Conservation (phyloP, 441 rosid species). For the Eutrema salsugineum region DNA sequence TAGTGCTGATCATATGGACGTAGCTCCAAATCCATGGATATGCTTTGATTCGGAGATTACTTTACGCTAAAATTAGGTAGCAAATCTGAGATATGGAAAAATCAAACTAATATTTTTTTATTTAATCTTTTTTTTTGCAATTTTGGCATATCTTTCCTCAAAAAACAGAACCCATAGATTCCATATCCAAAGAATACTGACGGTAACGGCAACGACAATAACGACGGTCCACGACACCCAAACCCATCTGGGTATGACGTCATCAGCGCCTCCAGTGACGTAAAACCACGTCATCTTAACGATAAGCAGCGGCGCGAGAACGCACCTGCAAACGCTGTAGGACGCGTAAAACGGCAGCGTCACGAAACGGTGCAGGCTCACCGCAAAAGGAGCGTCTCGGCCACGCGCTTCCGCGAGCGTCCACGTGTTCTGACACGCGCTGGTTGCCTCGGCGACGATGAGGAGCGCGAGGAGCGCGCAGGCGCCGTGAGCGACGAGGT, state of each 20-base stretch:
- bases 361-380: conserved; percentile 41
- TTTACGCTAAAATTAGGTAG: background rate
- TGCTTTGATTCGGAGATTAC: conserved; percentile 20
- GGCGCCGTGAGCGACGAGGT: conserved; percentile 66
- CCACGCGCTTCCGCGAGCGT: conserved; percentile 58
- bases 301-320: conserved; percentile 61
- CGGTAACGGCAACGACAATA: conserved; percentile 51
- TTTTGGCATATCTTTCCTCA: conserved; percentile 39
- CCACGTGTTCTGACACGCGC: conserved; percentile 88
- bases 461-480: conserved; percentile 61
- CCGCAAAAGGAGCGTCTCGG: conserved; percentile 44
- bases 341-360: conserved; percentile 69
- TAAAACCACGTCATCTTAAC: conserved; percentile 58
- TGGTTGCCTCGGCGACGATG: conserved; percentile 80
- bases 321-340: conserved; percentile 65
- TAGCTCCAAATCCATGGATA: background rate
- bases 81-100: background rate
- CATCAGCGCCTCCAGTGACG: conserved; percentile 50
- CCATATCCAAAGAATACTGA: conserved; percentile 72
- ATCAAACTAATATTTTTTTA: background rate
- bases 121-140: conserved; percentile 39
- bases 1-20: background rate
- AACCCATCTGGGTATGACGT: conserved; percentile 70
- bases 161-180: conserved; percentile 67
- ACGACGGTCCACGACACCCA: conserved; percentile 88